These are phyloP conservation scores for Elymus sibiricus DNA, from an alignment of 176 grass and related monocot genomes.

Conservation along the genomic window DNA sequence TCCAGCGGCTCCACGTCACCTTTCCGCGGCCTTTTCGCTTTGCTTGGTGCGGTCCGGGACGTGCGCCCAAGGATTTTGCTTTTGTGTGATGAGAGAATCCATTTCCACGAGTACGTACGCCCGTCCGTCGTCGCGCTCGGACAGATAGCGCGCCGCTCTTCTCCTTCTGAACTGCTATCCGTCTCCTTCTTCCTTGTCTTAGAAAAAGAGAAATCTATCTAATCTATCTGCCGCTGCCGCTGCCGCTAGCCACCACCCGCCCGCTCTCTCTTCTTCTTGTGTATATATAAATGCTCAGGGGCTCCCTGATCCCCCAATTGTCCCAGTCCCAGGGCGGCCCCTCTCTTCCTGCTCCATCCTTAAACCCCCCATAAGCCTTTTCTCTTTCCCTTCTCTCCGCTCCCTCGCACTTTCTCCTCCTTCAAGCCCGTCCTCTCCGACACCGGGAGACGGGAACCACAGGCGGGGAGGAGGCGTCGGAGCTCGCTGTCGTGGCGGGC, in stretches of 20 bases:
- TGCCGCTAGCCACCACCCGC: background rate
- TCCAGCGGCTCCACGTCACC: background rate
- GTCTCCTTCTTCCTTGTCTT: background rate
- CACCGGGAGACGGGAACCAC: background rate
- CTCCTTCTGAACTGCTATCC: background rate
- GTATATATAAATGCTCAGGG: conserved; percentile 14
- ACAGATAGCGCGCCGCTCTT: background rate
- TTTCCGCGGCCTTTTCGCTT: background rate
- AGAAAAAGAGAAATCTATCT: conserved; percentile 28
- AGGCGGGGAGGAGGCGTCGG: background rate
- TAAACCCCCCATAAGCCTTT: conserved; percentile 53
- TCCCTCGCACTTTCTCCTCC: background rate
- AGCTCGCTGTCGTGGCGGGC: background rate
- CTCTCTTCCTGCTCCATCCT: background rate
- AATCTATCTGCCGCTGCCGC: background rate
- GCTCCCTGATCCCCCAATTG: conserved; percentile 36
- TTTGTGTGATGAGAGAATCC: background rate
- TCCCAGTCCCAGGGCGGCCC: conserved; percentile 33
- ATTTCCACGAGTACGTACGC: too few relatives aligned
- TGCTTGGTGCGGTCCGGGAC: background rate
- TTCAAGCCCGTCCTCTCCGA: background rate
- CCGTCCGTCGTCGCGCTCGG: background rate
- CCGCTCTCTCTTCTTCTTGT: background rate
- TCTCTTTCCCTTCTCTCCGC: background rate
- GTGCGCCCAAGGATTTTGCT: conserved; percentile 27